A percentile compares a stretch with the other conserved stretches of the same genome.
Evolutionary conservation across 129 eudicot species (phyloP).

Genomic region (Cynara cardunculus): DNA sequence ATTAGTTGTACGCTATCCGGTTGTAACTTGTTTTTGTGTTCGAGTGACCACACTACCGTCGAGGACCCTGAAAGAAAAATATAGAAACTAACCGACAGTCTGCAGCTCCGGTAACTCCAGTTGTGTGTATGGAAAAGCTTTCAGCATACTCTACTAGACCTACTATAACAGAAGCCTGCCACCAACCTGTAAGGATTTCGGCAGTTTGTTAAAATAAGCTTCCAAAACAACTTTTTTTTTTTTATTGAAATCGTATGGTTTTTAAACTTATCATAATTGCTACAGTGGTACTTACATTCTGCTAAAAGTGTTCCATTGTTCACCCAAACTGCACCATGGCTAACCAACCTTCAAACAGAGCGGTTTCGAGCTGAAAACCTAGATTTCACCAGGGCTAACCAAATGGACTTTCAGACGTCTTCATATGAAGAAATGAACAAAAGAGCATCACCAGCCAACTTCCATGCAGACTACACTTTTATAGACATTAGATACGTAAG

Average conservation of each 20-base stretch:
- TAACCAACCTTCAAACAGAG: background rate
- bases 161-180: background rate
- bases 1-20: background rate
- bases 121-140: background rate
- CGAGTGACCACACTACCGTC: too few species aligned
- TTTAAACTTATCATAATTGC: too few species aligned
- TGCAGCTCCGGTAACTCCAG: background rate
- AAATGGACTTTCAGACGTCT: too few species aligned
- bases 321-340: background rate
- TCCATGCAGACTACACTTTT: too few species aligned
- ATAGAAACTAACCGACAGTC: background rate
- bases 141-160: constrained; percentile 3
- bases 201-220: too few species aligned
- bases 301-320: background rate
- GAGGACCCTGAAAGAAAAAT: background rate
- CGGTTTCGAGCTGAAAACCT: background rate
- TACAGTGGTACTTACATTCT: background rate
- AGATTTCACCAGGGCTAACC: too few species aligned
- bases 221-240: too few species aligned
- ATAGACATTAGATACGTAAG: too few species aligned
- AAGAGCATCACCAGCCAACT: too few species aligned
- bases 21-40: too few species aligned
- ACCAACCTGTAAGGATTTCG: background rate
- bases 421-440: too few species aligned
- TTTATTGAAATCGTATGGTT: too few species aligned